Evolutionary conservation across 2,329 filamentous ascomycete species (phyloP).

Genomic region (Orbilia oligospora): DNA sequence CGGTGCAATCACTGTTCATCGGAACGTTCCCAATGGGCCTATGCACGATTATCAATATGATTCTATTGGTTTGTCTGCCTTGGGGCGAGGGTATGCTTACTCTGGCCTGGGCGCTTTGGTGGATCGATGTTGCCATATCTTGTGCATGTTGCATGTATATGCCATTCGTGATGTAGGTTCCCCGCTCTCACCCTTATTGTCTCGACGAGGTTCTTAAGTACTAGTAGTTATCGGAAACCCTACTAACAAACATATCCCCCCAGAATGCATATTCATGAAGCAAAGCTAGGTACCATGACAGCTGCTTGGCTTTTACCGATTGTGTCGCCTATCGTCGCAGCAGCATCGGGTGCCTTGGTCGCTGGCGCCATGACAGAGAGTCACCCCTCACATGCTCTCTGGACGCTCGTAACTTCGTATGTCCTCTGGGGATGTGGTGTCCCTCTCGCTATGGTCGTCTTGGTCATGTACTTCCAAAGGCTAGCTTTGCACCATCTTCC

Average conservation of each 20-base stretch:
- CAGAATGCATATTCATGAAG: slow-evolving; percentile 66
- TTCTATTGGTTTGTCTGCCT: slow-evolving; percentile 74
- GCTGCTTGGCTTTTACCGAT: slow-evolving; percentile 78
- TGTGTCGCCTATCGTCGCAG: slow-evolving; percentile 76
- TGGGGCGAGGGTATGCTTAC: slow-evolving; percentile 75
- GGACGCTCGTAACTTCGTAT: slow-evolving; percentile 77
- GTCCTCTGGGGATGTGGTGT: slow-evolving; percentile 78
- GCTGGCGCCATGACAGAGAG: slow-evolving; percentile 72
- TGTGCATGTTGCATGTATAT: slow-evolving; percentile 72
- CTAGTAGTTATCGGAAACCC: not conserved
- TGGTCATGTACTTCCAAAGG: slow-evolving; percentile 74
- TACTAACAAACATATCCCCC: not conserved
- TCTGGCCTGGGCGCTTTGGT: slow-evolving; percentile 74
- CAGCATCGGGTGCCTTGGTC: slow-evolving; percentile 76
- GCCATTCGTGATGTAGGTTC: slow-evolving; percentile 73
- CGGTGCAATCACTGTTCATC: slow-evolving; percentile 77
- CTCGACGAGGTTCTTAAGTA: slow-evolving; percentile 23
- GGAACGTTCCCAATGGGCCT: slow-evolving; percentile 79
- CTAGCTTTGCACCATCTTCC: slow-evolving; percentile 78
- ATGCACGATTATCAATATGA: slow-evolving; percentile 78
- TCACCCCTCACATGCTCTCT: slow-evolving; percentile 72
- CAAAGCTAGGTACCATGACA: slow-evolving; percentile 73
- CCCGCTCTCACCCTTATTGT: slow-evolving; percentile 9
- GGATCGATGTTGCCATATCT: slow-evolving; percentile 72
- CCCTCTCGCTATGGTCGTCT: slow-evolving; percentile 72